A percentile compares a stretch with the other conserved stretches of the same genome.
Evolutionary conservation across 768 basidiomycete species (phyloP).

Genomic region (Leccinum obscurum): DNA sequence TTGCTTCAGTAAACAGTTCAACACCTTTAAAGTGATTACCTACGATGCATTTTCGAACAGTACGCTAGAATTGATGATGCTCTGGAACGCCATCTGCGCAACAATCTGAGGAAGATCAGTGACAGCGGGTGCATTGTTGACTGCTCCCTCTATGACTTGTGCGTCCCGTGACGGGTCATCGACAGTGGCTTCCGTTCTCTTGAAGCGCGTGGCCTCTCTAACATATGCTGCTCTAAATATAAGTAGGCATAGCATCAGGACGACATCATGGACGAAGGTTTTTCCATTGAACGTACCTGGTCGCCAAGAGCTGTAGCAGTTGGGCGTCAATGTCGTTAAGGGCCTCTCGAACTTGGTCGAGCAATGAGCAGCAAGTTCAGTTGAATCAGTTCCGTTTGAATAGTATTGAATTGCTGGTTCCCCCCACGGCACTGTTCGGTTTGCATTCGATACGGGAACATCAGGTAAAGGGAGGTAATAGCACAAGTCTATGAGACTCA

Average conservation of each 20-base stretch:
- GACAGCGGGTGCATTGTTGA: constrained; percentile 17
- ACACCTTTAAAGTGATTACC: background rate
- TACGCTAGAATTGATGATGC: constrained; percentile 22
- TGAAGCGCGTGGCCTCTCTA: constrained; percentile 29
- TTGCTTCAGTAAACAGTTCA: background rate
- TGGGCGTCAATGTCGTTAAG: constrained; percentile 21
- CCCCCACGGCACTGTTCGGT: constrained; percentile 26
- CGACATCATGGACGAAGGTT: no score
- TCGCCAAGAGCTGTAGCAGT: constrained; percentile 20
- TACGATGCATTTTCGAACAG: constrained; percentile 19
- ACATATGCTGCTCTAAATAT: constrained; percentile 21
- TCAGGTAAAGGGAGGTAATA: constrained; percentile 16
- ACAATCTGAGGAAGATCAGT: constrained; percentile 24
- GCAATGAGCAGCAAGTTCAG: constrained; percentile 24
- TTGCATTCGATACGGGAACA: constrained; percentile 17
- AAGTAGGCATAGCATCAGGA: background rate
- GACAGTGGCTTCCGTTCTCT: constrained; percentile 13
- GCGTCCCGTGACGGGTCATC: constrained; percentile 14
- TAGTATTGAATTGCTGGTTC: constrained; percentile 16
- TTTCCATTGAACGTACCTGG: constrained; percentile 8
- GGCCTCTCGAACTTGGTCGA: constrained; percentile 19
- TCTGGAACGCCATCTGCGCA: constrained; percentile 21
- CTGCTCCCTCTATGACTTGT: constrained; percentile 22
- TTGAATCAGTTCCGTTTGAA: constrained; percentile 10
- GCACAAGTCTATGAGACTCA: constrained; percentile 12